Base-by-base conservation (phyloP, 1,139 yeast species). In the Suhomyces anneliseae region DNA sequence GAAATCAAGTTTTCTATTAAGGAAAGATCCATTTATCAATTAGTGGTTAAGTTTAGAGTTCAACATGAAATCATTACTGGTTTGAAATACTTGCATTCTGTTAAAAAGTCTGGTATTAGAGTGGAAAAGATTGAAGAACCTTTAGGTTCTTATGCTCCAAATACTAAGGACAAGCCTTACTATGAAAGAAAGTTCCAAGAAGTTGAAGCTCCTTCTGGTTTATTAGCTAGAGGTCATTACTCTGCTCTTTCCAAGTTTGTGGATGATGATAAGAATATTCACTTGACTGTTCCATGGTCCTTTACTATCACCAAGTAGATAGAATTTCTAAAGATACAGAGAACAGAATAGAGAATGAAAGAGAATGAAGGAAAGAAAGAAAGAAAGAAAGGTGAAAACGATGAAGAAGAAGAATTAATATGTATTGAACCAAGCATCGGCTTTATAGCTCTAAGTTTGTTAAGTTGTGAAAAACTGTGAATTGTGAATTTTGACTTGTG, bases 51-150 rank as follows among this genome's bases (percentile, higher is more conserved):
- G 59, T 92, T 90, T 70, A 81, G 92, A 56, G 87, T 92, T 36
- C 97, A 90, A 68, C 95, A 88, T 62, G 95, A 88, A 62, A 89
- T 90, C 56, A 86, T 92, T 57, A 90, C 97, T 6, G 97, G 98
- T 0, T 78, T 92, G 62, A 84, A 86, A 63, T 92, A 90, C 66
- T 79, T 88, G 55, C 97, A 90, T 66, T 82, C 82, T 36, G 87
- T 90, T 50, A 90, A 89, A 67, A 87, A 92, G 61, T 83, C 90
- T 2, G 97, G 96, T 34, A 86, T 92, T 53, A 80, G 93, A 36
- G 90, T 90, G 40, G 96, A 90, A 62, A 88, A 86, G 66, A 71
- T 85, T 43, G 95, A 89, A 57, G 96, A 90, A 65, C 95, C 95
- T 42, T 75, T 89, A 63, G 97, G 97, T 2, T 85, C 95, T 7